Conservation (phyloP, 2,329 filamentous ascomycete genomes). For the Colletotrichum noveboracense region DNA sequence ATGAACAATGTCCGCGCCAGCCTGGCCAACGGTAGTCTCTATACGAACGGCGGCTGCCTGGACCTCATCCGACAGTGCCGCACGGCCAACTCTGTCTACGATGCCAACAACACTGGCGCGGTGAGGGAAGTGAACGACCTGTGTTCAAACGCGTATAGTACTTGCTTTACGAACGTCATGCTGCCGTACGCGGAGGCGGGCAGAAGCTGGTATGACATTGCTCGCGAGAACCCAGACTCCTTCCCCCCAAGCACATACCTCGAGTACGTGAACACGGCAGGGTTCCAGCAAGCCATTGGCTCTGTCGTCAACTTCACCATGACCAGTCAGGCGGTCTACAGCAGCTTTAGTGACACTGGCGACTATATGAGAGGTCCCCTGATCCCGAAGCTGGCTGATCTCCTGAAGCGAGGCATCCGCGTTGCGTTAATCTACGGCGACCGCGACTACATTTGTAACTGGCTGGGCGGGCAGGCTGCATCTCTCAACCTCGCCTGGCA, state of each 20-base stretch:
- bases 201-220: constrained; percentile 66
- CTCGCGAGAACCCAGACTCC: constrained; percentile 59
- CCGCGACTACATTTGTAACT: constrained; percentile 69
- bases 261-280: constrained; percentile 67
- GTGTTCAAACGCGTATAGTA: constrained; percentile 11
- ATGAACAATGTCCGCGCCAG: constrained; percentile 37
- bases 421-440: constrained; percentile 76
- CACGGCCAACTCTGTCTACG: constrained; percentile 14
- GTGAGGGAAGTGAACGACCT: constrained; percentile 8
- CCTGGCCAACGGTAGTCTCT: constrained; percentile 18
- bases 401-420: constrained; percentile 67
- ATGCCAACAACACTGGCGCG: constrained; percentile 15
- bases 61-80: constrained; percentile 21
- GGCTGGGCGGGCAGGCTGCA: constrained; percentile 77
- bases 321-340: constrained; percentile 49
- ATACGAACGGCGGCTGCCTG: constrained; percentile 15
- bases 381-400: constrained; percentile 61
- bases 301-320: constrained; percentile 64
- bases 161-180: constrained; percentile 61
- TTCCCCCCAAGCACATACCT: constrained; percentile 67
- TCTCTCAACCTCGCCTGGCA: constrained; percentile 65
- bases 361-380: constrained; percentile 70
- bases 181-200: constrained; percentile 60
- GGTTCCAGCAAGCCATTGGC: constrained; percentile 61
- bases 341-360: constrained; percentile 53